These are phyloP conservation scores for Ambrosia artemisiifolia DNA, from an alignment of 129 eudicot genomes.

Conservation along the genomic window DNA sequence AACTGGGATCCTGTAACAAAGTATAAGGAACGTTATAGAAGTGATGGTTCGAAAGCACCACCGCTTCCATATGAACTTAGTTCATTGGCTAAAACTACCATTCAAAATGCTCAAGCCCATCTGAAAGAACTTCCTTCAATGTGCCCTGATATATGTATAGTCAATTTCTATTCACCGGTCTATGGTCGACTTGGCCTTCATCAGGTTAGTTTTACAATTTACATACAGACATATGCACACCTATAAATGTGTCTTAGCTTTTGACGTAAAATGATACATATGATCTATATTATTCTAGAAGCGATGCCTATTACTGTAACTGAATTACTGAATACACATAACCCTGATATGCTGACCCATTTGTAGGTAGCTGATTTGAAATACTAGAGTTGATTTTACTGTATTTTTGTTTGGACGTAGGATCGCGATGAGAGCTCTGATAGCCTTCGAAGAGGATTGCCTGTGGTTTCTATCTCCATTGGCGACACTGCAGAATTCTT, in stretches of 20 bases:
- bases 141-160: conserved; percentile 57
- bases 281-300: no score
- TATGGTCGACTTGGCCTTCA: conserved; percentile 63
- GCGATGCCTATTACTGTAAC: no score
- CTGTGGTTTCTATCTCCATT: conserved; percentile 26
- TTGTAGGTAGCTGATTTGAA: not conserved
- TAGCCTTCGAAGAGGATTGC: conserved; percentile 25
- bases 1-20: conserved; percentile 56
- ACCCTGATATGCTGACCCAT: no score
- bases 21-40: conserved; percentile 17
- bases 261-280: not conserved
- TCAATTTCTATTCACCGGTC: conserved; percentile 43
- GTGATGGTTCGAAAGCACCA: conserved; percentile 40
- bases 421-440: conserved; percentile 51
- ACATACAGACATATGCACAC: not conserved
- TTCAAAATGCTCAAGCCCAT: conserved; percentile 36
- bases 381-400: not conserved
- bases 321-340: no score
- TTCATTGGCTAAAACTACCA: conserved; percentile 34
- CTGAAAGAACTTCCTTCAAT: conserved; percentile 37
- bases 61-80: conserved; percentile 37
- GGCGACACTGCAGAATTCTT: conserved; percentile 60
- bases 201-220: conserved; percentile 42
- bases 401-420: conserved; percentile 20
- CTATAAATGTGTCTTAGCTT: not conserved